Evolutionary conservation across 345 rosid genomes (phyloP), one percentile per base, ranked within the genome.

Genomic region (Passiflora organensis): DNA sequence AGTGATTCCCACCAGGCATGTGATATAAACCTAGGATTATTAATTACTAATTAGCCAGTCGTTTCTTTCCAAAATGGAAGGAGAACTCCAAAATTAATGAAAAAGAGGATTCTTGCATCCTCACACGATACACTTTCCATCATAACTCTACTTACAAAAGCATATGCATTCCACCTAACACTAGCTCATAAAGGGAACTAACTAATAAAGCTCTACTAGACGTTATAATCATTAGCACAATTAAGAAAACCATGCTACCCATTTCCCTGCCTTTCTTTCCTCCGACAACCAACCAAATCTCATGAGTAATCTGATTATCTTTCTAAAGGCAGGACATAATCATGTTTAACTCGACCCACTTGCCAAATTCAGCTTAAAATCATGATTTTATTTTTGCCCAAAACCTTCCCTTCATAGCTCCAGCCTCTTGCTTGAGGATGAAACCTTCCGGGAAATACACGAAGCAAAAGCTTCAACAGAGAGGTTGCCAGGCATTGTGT

Each of bases 401-500:
- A 58, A 23, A 2, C 12, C 4, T 55, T 56, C 32, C 32, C 63
- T 60, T 62, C 61, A 68, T 50, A 60, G 57, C 58, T 42, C 59
- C 25, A 21, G 16, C 21, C 15, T 47, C 34, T 12, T 42, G 46
- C 22, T 16, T 18, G 18, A 13, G 17, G 48, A 70, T 79, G 80
- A 73, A 61, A 56, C 56, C 67, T 22, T 63, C 70, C 20, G 58
- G 55, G 63, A 61, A 62, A 44, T 53, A 63, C 69, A 67, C 66
- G 69, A 76, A 72, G 70, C 76, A 63, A 46, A 74, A 55, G 72
- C 72, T 58, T 78, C 83, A 65, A 43, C 71, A 66, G 43, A 67
- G 70, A 73, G 77, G 83, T 61, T 80, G 82, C 78, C 70, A 67
- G 67, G 78, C 82, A 21, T 63, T 82, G 68, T 87, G 91, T 55